Conservation (phyloP, 305 asterid species). For the Withania somnifera region DNA sequence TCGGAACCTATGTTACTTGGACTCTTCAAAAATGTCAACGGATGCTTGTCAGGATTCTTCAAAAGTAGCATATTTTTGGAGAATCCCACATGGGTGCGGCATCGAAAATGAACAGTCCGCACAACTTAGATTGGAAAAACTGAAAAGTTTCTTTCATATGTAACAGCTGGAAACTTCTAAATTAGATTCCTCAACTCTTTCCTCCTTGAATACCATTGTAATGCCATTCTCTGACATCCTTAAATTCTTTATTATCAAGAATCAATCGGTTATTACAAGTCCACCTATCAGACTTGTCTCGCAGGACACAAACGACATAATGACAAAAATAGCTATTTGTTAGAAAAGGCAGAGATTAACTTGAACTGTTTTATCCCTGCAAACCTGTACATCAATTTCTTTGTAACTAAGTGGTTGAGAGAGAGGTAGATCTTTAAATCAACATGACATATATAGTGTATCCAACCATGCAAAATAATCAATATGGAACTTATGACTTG, state of each 20-base stretch:
- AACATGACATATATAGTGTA: background rate
- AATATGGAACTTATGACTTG: background rate
- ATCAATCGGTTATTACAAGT: background rate
- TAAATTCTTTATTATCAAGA: background rate
- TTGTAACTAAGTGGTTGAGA: background rate
- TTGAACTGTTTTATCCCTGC: background rate
- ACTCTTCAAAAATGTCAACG: too few species aligned
- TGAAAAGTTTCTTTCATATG: background rate
- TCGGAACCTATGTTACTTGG: too few species aligned
- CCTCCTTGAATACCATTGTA: background rate
- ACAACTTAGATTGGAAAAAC: too few species aligned
- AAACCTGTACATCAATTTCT: background rate
- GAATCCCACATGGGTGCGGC: too few species aligned
- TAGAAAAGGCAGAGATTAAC: background rate
- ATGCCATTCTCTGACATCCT: background rate
- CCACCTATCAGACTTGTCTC: background rate
- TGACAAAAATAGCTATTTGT: background rate
- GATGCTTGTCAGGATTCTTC: too few species aligned
- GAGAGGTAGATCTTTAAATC: background rate
- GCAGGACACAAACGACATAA: background rate
- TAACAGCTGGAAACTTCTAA: background rate
- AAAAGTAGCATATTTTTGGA: too few species aligned
- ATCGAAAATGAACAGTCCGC: too few species aligned
- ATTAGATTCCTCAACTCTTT: background rate
- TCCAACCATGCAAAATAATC: background rate